Evolutionary conservation across 1,284 basidiomycete genomes (phyloP).

Genomic region (Megacollybia platyphylla): DNA sequence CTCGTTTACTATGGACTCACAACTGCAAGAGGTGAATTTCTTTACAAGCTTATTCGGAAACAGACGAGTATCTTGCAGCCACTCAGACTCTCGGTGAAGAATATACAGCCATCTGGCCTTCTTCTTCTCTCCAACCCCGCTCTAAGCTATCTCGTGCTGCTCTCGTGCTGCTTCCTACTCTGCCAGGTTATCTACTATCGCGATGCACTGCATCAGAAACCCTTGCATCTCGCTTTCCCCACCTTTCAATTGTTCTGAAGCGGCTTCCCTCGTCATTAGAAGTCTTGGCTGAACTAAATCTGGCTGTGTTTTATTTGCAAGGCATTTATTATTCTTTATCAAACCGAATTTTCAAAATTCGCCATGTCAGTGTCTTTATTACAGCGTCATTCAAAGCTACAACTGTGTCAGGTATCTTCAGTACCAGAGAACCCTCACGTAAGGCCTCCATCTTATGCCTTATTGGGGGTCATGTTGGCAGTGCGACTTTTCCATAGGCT

Average conservation of each 20-base stretch:
- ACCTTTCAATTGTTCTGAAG: slow-evolving; percentile 24
- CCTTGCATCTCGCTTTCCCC: slow-evolving; percentile 18
- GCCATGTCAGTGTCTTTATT: slow-evolving; percentile 43
- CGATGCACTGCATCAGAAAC: slow-evolving; percentile 30
- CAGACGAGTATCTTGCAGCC: slow-evolving; percentile 24
- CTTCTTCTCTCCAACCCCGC: slow-evolving; percentile 36
- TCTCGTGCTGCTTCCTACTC: slow-evolving; percentile 52
- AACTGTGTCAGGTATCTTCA: slow-evolving; percentile 48
- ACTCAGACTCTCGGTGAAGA: slow-evolving; percentile 83
- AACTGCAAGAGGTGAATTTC: slow-evolving; percentile 50
- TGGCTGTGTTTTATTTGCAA: slow-evolving; percentile 71
- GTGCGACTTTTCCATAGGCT: slow-evolving; percentile 61
- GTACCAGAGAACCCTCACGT: slow-evolving; percentile 58
- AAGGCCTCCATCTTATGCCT: slow-evolving; percentile 72
- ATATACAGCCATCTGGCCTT: slow-evolving; percentile 80
- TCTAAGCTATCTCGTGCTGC: slow-evolving; percentile 30
- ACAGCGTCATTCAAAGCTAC: slow-evolving; percentile 3
- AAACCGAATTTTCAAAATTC: slow-evolving; percentile 60
- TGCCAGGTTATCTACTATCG: slow-evolving; percentile 48
- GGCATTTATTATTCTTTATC: slow-evolving; percentile 71
- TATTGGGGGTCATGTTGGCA: slow-evolving; percentile 68
- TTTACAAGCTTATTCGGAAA: not conserved
- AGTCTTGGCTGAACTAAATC: slow-evolving; percentile 57
- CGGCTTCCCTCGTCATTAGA: slow-evolving; percentile 36
- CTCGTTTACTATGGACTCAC: slow-evolving; percentile 69